These are phyloP conservation scores for Polychytrium aggregatum DNA, from an alignment of 192 early-diverging fungal species.

Conservation along the genomic window DNA sequence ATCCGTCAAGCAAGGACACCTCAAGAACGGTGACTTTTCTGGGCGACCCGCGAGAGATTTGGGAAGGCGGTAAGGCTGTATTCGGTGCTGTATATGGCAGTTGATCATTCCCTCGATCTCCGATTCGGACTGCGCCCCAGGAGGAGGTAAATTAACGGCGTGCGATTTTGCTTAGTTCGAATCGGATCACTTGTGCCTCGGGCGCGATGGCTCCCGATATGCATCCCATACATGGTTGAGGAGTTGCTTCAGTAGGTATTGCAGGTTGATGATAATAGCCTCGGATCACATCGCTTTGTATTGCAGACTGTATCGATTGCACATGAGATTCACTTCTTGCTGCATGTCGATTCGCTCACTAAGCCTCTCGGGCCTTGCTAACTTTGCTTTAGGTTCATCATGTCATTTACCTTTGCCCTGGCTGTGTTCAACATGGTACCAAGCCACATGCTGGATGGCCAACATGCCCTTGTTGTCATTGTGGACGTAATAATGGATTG, in stretches of 20 bases:
- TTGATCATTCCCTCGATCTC: background rate
- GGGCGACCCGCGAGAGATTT: slow-evolving; percentile 58
- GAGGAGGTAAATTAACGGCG: too few species aligned
- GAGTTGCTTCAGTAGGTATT: slow-evolving; percentile 33
- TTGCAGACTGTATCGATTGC: too few species aligned
- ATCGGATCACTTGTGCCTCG: slow-evolving; percentile 47
- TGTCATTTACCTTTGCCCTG: slow-evolving; percentile 57
- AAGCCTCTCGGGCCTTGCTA: background rate
- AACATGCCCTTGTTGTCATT: slow-evolving; percentile 46
- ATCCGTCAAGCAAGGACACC: too few species aligned
- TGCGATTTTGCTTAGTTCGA: slow-evolving; percentile 30
- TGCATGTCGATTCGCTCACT: slow-evolving; percentile 1
- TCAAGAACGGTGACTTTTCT: slow-evolving; percentile 54
- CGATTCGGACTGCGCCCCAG: too few species aligned
- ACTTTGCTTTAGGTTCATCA: slow-evolving; percentile 58
- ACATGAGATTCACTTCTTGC: too few species aligned
- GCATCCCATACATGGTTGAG: slow-evolving; percentile 46
- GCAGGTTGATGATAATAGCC: background rate
- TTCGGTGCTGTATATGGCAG: background rate
- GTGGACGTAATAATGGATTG: slow-evolving; percentile 20
- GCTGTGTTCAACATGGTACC: slow-evolving; percentile 65
- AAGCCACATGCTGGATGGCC: slow-evolving; percentile 57
- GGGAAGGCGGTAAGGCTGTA: slow-evolving; percentile 45
- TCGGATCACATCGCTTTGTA: too few species aligned
- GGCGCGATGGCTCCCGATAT: slow-evolving; percentile 40